phyloP scores from a whole-genome alignment of 148 eudicot genomes.

The Chenopodium album region DNA sequence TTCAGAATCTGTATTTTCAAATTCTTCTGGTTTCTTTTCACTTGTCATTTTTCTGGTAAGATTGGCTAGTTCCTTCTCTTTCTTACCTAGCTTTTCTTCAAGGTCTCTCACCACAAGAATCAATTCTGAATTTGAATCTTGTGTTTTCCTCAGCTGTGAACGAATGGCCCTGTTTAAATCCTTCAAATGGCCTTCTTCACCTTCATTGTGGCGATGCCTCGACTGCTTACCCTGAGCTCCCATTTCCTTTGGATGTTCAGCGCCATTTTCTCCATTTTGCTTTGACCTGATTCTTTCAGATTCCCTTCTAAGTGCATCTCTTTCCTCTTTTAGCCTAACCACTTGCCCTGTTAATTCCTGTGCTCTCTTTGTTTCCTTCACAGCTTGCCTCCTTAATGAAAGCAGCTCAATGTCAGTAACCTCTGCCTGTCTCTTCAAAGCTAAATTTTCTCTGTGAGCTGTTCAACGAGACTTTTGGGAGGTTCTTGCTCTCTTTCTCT shows the following conservation, averaged over 20 bases:
- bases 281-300: slow-evolving; percentile 46
- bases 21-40: slow-evolving; percentile 30
- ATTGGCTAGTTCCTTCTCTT: slow-evolving; percentile 46
- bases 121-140: slow-evolving; percentile 87
- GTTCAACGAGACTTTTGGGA: slow-evolving; percentile 43
- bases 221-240: slow-evolving; percentile 31
- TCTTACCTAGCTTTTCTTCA: slow-evolving; percentile 55
- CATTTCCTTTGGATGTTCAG: slow-evolving; percentile 33
- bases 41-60: slow-evolving; percentile 41
- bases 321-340: slow-evolving; percentile 58
- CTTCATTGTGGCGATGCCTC: slow-evolving; percentile 38
- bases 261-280: slow-evolving; percentile 17
- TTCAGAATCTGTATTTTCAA: slow-evolving; percentile 24
- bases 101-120: slow-evolving; percentile 71
- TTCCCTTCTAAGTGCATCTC: slow-evolving; percentile 51
- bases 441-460: slow-evolving; percentile 43
- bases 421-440: slow-evolving; percentile 69
- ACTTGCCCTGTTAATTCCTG: slow-evolving; percentile 64
- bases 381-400: slow-evolving; percentile 74
- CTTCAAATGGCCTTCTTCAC: slow-evolving; percentile 50
- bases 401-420: slow-evolving; percentile 76
- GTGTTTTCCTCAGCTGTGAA: slow-evolving; percentile 63
- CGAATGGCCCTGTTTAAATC: slow-evolving; percentile 46
- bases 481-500: slow-evolving; percentile 36
- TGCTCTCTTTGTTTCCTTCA: slow-evolving; percentile 70